Conservation (phyloP, 257 asterid genomes). For the Capsicum rhomboideum region DNA sequence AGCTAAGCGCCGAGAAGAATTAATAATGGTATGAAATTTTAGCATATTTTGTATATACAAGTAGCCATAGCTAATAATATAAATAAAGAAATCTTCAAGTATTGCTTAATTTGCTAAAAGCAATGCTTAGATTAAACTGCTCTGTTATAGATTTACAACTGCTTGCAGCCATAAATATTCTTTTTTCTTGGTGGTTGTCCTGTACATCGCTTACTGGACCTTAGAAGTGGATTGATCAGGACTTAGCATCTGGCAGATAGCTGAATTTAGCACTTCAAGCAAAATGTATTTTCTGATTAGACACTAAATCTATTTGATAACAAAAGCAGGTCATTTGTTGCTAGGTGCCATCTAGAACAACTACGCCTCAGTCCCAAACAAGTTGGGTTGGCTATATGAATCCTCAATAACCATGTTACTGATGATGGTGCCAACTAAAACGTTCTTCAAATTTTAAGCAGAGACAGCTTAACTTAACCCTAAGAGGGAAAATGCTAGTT, state of each 20-base stretch:
- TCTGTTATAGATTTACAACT: not conserved
- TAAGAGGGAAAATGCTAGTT: not conserved
- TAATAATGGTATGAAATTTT: constrained; percentile 48
- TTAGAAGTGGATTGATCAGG: not conserved
- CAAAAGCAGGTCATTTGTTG: not conserved
- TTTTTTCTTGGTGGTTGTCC: not conserved
- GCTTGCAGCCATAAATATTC: not conserved
- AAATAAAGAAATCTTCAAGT: not conserved
- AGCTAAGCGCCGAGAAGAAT: constrained; percentile 67
- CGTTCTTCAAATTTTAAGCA: not conserved
- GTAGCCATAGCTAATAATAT: not conserved
- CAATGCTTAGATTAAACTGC: not conserved
- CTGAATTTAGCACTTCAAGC: not conserved
- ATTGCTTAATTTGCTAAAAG: not conserved
- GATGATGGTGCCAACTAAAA: not conserved
- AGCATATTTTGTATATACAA: not conserved
- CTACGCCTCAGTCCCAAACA: not conserved
- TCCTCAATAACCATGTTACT: not conserved
- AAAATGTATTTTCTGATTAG: not conserved
- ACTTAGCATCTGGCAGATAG: not conserved
- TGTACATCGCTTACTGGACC: not conserved
- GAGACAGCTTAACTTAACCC: not conserved
- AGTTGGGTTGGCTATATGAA: not conserved
- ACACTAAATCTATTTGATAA: not conserved
- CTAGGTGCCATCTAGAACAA: not conserved